phyloP scores from a whole-genome alignment of 495 filamentous ascomycete genomes.

The Patellaria atrata region DNA sequence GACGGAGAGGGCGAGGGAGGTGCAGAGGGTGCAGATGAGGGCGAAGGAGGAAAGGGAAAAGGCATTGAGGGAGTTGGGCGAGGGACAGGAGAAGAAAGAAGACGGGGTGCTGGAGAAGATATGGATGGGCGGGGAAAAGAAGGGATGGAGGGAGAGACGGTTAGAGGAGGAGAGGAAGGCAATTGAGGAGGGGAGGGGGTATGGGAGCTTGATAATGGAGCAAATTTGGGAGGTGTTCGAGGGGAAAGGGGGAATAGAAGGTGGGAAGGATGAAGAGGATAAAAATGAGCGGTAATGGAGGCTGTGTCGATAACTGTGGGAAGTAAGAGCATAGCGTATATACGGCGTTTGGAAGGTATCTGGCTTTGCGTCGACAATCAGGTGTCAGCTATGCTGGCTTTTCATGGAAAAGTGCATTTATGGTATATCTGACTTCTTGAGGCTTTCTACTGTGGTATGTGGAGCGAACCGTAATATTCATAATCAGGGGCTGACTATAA shows the following conservation, averaged over 20 bases:
- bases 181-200: constrained; percentile 63
- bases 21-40: constrained; percentile 27
- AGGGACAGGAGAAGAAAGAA: constrained; percentile 24
- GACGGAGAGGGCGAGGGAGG: constrained; percentile 40
- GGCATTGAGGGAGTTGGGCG: constrained; percentile 3
- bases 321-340: too few relatives aligned
- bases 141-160: constrained; percentile 60
- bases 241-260: constrained; percentile 18
- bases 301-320: too few relatives aligned
- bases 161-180: constrained; percentile 55
- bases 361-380: too few relatives aligned
- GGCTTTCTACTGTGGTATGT: too few relatives aligned
- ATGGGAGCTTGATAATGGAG: constrained; percentile 67
- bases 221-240: constrained; percentile 69
- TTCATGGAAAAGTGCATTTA: too few relatives aligned
- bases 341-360: too few relatives aligned
- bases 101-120: constrained; percentile 36
- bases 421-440: too few relatives aligned
- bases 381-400: too few relatives aligned
- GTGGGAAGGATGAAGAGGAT: background rate
- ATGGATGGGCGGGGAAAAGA: constrained; percentile 50
- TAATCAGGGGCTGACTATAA: too few relatives aligned
- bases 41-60: constrained; percentile 20
- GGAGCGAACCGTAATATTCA: too few relatives aligned
- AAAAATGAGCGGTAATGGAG: too few relatives aligned